Evolutionary conservation across 805 yeast species (phyloP), one percentile per base, ranked within the genome.

Genomic region (Suhomyces canberraensis): DNA sequence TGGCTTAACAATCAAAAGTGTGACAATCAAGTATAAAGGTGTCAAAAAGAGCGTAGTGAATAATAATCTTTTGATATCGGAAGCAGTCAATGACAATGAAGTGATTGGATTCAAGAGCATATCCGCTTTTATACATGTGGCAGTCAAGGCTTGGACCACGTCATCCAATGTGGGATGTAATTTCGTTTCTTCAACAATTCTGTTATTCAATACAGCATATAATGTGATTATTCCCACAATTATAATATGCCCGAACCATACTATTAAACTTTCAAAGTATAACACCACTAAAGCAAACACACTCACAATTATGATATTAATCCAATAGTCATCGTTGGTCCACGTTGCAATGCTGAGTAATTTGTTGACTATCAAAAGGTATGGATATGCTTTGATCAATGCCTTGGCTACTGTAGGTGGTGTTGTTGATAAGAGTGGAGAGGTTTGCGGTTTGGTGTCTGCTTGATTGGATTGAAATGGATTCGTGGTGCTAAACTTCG

Each of bases 341-440:
- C 98, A 91, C 0, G 98, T 90, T 25, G 86, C 59, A 26, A 89
- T 70, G 29, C 86, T 80, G 37, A 89, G 67, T 2, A 76, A 44
- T 46, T 80, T 78, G 57, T 90, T 88, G 8, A 81, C 77, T 1
- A 84, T 75, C 26, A 85, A 71, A 29, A 91, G 67, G 54, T 87
- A 87, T 2, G 98, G 98, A 56, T 91, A 90, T 8, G 95, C 78
- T 42, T 79, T 73, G 26, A 89, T 77, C 35, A 91, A 70, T 3
- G 93, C 86, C 49, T 86, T 84, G 20, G 95, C 81, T 11, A 91
- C 87, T 1, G 89, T 78, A 2, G 96, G 93, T 2, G 98, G 98
- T 0, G 98, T 93, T 1, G 88, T 79, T 1, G 88, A 78, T 25
- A 88, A 72, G 46, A 93, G 71, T 1, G 97, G 96, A 3, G 96